A percentile compares a stretch with the other conserved stretches of the same genome.
phyloP scores from a whole-genome alignment of 2,329 filamentous ascomycete genomes.

The Xylariaceae sp. region DNA sequence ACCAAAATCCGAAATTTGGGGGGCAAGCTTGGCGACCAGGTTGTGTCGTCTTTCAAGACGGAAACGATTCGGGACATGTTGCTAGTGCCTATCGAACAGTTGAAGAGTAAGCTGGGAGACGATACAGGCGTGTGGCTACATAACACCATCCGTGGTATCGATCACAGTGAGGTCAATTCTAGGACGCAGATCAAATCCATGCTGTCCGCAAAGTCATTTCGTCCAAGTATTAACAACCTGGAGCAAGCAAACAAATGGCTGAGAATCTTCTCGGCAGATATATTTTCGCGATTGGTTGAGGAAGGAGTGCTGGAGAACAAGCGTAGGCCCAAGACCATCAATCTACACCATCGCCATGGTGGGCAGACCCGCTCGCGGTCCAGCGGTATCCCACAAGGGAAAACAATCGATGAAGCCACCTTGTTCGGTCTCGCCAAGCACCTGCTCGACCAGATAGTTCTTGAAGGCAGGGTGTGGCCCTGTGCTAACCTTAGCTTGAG shows the following conservation, averaged over 20 bases:
- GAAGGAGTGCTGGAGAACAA: slow-evolving; percentile 87
- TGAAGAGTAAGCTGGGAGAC: slow-evolving; percentile 74
- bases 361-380: slow-evolving; percentile 71
- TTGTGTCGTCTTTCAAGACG: slow-evolving; percentile 75
- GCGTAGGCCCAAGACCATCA: slow-evolving; percentile 79
- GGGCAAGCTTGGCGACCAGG: slow-evolving; percentile 86
- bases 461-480: slow-evolving; percentile 80
- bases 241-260: slow-evolving; percentile 85
- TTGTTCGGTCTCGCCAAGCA: slow-evolving; percentile 74
- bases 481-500: slow-evolving; percentile 86
- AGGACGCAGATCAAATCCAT: slow-evolving; percentile 95
- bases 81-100: slow-evolving; percentile 64
- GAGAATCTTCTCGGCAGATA: slow-evolving; percentile 85
- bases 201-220: slow-evolving; percentile 93
- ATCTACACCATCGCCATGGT: slow-evolving; percentile 74
- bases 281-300: slow-evolving; percentile 83
- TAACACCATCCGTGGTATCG: slow-evolving; percentile 78
- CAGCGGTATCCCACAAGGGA: slow-evolving; percentile 72
- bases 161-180: slow-evolving; percentile 82
- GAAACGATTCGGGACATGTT: slow-evolving; percentile 75
- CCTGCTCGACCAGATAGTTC: slow-evolving; percentile 71
- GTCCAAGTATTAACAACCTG: slow-evolving; percentile 71
- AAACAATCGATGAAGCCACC: slow-evolving; percentile 63
- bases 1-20: slow-evolving; percentile 95
- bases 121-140: slow-evolving; percentile 86